These are phyloP conservation scores for Amaranthus palmeri DNA, from an alignment of 148 eudicot species.

Conservation along the genomic window DNA sequence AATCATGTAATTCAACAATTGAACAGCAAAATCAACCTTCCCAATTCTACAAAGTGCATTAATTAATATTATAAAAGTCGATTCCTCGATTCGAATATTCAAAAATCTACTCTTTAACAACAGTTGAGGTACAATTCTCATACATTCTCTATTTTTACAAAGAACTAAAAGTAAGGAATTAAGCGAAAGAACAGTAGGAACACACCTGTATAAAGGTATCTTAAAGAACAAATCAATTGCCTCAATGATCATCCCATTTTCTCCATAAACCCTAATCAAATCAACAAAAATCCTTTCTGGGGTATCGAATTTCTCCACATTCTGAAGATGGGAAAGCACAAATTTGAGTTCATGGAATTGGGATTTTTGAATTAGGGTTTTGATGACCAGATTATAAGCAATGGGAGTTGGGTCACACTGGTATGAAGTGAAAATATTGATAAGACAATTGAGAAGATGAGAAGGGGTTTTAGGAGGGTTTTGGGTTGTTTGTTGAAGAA, in stretches of 20 bases:
- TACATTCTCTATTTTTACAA: conserved; percentile 31
- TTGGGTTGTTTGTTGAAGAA: conserved; percentile 8
- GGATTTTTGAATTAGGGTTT: conserved; percentile 33
- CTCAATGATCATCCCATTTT: conserved; percentile 25
- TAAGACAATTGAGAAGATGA: conserved; percentile 34
- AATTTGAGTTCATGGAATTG: conserved; percentile 28
- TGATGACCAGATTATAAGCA: conserved; percentile 45
- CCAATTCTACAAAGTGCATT: conserved; percentile 48
- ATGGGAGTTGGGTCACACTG: conserved; percentile 43
- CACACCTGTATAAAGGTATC: conserved; percentile 52
- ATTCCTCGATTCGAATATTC: conserved; percentile 47
- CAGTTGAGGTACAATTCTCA: conserved; percentile 44
- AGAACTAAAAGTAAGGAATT: conserved; percentile 45
- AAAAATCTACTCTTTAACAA: conserved; percentile 39
- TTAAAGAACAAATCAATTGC: conserved; percentile 55
- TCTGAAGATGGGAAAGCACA: conserved; percentile 38
- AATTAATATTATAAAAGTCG: conserved; percentile 45
- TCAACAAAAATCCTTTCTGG: conserved; percentile 50
- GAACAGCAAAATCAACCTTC: conserved; percentile 40
- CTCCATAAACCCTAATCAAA: conserved; percentile 54
- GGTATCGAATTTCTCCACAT: conserved; percentile 43
- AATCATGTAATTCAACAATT: conserved; percentile 37
- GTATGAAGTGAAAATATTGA: conserved; percentile 37
- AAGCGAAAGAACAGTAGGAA: conserved; percentile 41
- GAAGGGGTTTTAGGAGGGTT: conserved; percentile 26